phyloP scores from a whole-genome alignment of 1,284 basidiomycete genomes.

The Coniophora puteana region DNA sequence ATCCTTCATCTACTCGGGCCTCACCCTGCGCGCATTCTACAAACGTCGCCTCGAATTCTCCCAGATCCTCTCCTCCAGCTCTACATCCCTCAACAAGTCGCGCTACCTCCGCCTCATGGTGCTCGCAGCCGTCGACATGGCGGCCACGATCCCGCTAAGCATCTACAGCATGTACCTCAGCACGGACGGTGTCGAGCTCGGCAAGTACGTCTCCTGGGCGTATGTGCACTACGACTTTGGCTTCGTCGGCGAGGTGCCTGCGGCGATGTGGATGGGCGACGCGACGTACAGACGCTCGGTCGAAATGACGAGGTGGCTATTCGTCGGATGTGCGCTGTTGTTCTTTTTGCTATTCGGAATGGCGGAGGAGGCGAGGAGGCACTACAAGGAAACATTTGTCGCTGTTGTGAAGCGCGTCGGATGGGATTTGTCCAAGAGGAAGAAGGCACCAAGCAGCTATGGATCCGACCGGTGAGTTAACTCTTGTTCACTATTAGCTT shows the following conservation, averaged over 20 bases:
- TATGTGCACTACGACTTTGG: slow-evolving; percentile 36
- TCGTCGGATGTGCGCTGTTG: slow-evolving; percentile 32
- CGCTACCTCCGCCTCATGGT: slow-evolving; percentile 54
- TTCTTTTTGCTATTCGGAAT: slow-evolving; percentile 44
- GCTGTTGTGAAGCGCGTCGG: slow-evolving; percentile 13
- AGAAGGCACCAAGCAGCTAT: too few species aligned
- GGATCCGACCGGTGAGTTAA: too few species aligned
- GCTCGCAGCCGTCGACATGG: slow-evolving; percentile 42
- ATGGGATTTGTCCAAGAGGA: too few species aligned
- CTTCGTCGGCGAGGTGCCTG: slow-evolving; percentile 30
- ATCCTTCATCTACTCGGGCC: slow-evolving; percentile 25
- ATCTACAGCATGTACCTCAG: slow-evolving; percentile 31
- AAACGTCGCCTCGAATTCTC: slow-evolving; percentile 25
- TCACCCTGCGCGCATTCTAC: slow-evolving; percentile 27
- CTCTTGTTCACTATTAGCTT: too few species aligned
- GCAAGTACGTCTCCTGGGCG: slow-evolving; percentile 39
- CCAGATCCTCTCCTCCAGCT: slow-evolving; percentile 22
- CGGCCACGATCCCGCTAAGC: slow-evolving; percentile 31
- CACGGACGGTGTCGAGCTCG: slow-evolving; percentile 23
- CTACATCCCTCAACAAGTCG: slow-evolving; percentile 34
- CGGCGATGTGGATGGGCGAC: slow-evolving; percentile 18
- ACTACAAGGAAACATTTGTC: slow-evolving; percentile 21
- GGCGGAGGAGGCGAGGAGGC: slow-evolving; percentile 33
- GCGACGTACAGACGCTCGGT: slow-evolving; percentile 18
- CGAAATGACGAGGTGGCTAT: slow-evolving; percentile 32